A percentile compares a stretch with the other conserved stretches of the same genome.
Conservation (phyloP, 768 basidiomycete genomes). For the Cystobasidium onofrii region DNA sequence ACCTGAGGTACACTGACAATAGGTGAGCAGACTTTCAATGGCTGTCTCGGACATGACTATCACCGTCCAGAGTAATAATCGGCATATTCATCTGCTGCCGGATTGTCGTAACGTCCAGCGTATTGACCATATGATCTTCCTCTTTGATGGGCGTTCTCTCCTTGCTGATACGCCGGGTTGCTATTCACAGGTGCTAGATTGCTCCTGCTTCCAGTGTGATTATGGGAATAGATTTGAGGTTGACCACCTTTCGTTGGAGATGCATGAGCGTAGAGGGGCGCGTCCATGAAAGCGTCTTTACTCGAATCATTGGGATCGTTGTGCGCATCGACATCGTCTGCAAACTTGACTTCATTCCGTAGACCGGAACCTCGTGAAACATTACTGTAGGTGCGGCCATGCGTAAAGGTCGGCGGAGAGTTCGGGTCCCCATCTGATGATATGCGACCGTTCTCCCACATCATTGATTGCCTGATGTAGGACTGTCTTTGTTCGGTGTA, state of each 20-base stretch:
- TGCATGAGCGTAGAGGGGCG: conserved; percentile 25
- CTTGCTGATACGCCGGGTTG: conserved; percentile 22
- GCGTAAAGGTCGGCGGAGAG: neutral
- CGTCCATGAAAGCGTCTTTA: conserved; percentile 23
- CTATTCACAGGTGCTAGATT: conserved; percentile 26
- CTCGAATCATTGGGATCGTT: conserved; percentile 13
- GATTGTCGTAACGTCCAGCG: neutral
- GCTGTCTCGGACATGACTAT: no score
- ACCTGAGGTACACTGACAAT: no score
- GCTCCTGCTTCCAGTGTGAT: conserved; percentile 6
- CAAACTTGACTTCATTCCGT: conserved; percentile 29
- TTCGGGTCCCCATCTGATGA: conserved; percentile 1
- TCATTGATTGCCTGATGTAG: conserved; percentile 15
- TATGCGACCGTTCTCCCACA: conserved; percentile 12
- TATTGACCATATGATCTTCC: neutral
- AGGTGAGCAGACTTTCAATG: no score
- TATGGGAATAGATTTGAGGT: neutral
- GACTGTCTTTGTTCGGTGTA: conserved; percentile 32
- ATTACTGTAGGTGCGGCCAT: conserved; percentile 20
- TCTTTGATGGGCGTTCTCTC: neutral
- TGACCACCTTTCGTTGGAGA: conserved; percentile 1
- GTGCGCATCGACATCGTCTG: neutral
- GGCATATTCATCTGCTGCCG: conserved; percentile 6
- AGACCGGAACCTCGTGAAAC: conserved; percentile 29
- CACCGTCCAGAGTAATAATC: conserved; percentile 5